Conservation (phyloP, 768 basidiomycete species). For the Termitomyces titanicus region DNA sequence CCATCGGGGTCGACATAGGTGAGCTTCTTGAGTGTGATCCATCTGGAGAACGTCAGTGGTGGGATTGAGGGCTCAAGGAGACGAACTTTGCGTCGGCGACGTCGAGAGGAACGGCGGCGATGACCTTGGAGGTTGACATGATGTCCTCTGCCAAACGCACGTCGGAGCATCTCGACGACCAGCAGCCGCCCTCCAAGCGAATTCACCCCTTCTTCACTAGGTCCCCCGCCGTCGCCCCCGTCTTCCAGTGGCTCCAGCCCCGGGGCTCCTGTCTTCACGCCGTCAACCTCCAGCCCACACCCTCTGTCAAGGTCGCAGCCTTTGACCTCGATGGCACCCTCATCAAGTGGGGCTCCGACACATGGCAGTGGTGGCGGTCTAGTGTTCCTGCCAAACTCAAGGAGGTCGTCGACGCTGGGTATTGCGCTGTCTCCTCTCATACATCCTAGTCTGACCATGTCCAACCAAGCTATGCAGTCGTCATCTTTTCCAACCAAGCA, state of each 20-base stretch:
- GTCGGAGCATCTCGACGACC: conserved; percentile 6
- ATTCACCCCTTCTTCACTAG: conserved; percentile 38
- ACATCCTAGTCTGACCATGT: too few species aligned
- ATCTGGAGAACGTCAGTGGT: conserved; percentile 41
- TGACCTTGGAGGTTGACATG: conserved; percentile 40
- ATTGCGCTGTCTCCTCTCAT: conserved; percentile 17
- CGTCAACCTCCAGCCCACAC: conserved; percentile 36
- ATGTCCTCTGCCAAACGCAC: conserved; percentile 14
- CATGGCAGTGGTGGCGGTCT: conserved; percentile 73
- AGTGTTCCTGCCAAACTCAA: conserved; percentile 61
- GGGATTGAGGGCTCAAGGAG: not conserved
- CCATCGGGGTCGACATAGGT: conserved; percentile 78
- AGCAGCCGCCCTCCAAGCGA: not conserved
- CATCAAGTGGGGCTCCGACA: conserved; percentile 50
- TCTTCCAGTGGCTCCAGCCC: conserved; percentile 39
- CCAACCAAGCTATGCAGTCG: too few species aligned
- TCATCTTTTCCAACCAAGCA: conserved; percentile 81
- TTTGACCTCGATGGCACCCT: conserved; percentile 90
- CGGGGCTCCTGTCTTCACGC: conserved; percentile 44
- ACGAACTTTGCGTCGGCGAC: conserved; percentile 56
- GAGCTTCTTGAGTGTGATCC: conserved; percentile 82
- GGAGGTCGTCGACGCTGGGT: conserved; percentile 60
- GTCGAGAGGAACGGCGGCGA: conserved; percentile 49
- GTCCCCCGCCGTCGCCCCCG: conserved; percentile 1
- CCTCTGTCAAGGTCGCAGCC: conserved; percentile 59